Evolutionary conservation across 805 yeast species (phyloP).

Genomic region (Torulaspora indica): DNA sequence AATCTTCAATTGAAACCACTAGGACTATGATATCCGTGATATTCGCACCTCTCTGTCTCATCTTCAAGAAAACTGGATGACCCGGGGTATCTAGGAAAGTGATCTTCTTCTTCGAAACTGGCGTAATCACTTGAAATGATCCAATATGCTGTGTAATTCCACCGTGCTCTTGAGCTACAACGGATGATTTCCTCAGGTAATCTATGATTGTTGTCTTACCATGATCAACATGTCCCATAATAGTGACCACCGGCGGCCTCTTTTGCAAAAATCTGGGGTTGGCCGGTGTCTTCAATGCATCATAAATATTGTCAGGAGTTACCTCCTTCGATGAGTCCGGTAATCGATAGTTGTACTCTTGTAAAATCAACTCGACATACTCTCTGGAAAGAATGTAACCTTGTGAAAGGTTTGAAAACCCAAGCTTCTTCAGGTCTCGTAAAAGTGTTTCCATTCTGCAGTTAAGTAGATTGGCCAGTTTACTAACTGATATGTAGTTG

Average conservation of each 20-base stretch:
- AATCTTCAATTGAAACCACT: slow-evolving; percentile 96
- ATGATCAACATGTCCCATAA: slow-evolving; percentile 99
- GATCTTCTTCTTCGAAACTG: slow-evolving; percentile 64
- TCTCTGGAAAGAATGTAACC: slow-evolving; percentile 82
- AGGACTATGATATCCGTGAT: slow-evolving; percentile 87
- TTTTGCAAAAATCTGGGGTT: slow-evolving; percentile 49
- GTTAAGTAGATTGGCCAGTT: slow-evolving; percentile 66
- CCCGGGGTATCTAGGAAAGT: slow-evolving; percentile 98
- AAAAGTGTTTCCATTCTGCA: slow-evolving; percentile 60
- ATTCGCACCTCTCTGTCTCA: slow-evolving; percentile 95
- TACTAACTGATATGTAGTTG: slow-evolving; percentile 70
- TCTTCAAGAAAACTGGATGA: slow-evolving; percentile 91
- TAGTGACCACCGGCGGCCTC: slow-evolving; percentile 91
- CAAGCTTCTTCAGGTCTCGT: slow-evolving; percentile 55
- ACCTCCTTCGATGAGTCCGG: slow-evolving; percentile 32
- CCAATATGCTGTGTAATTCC: slow-evolving; percentile 98
- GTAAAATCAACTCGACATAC: slow-evolving; percentile 80
- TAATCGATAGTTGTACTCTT: slow-evolving; percentile 76
- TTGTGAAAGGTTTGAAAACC: slow-evolving; percentile 64
- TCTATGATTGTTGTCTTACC: slow-evolving; percentile 95
- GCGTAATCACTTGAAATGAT: slow-evolving; percentile 85
- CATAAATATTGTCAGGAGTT: slow-evolving; percentile 55
- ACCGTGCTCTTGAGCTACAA: slow-evolving; percentile 83
- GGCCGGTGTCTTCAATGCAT: slow-evolving; percentile 52
- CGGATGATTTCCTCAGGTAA: slow-evolving; percentile 73